phyloP scores from a whole-genome alignment of 345 rosid species.

The Zanthoxylum bungeanum region DNA sequence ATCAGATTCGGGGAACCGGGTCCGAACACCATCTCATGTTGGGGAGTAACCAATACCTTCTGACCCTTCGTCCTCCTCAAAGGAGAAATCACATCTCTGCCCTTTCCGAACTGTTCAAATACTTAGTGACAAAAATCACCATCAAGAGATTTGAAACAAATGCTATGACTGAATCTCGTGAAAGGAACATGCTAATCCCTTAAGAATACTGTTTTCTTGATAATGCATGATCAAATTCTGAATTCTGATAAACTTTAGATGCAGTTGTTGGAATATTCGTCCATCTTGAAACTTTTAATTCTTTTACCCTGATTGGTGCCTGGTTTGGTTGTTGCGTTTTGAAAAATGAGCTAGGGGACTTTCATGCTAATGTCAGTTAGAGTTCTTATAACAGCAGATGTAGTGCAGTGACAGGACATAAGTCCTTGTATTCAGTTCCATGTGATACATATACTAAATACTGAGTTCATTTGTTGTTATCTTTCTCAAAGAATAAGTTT shows the following conservation, averaged over 20 bases:
- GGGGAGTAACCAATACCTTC: too few species aligned
- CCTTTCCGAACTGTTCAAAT: too few species aligned
- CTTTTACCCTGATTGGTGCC: neutral
- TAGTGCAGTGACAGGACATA: neutral
- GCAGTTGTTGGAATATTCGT: neutral
- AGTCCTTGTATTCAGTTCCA: neutral
- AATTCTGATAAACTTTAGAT: neutral
- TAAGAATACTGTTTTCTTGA: neutral
- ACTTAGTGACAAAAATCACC: too few species aligned
- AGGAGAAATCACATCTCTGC: too few species aligned
- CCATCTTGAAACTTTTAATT: neutral
- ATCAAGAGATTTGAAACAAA: too few species aligned
- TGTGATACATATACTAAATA: neutral
- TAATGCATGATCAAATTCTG: neutral
- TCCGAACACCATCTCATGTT: too few species aligned
- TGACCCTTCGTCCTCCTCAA: too few species aligned
- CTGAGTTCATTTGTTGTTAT: conserved; percentile 7
- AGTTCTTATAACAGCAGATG: neutral
- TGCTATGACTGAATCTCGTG: neutral
- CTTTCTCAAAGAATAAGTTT: conserved; percentile 11
- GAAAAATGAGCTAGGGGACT: neutral
- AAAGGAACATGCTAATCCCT: neutral
- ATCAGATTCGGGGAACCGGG: too few species aligned
- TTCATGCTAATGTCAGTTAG: neutral
- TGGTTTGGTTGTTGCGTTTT: neutral